phyloP scores from a whole-genome alignment of 2,329 filamentous ascomycete genomes.

The Cladosporium phlei region DNA sequence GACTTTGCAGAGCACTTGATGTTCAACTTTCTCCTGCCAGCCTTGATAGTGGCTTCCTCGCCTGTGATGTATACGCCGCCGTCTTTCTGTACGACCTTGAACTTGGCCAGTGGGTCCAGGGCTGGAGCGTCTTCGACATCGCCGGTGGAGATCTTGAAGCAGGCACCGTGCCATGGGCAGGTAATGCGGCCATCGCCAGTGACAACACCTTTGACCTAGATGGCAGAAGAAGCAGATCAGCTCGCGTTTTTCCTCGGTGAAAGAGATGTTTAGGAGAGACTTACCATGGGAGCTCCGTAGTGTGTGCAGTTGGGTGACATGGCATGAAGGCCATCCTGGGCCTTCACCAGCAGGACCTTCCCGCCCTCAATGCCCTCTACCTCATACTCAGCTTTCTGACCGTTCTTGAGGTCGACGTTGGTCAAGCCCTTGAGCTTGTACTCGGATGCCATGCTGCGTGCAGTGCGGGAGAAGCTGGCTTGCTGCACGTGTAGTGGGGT shows the following conservation, averaged over 20 bases:
- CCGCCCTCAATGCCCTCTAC: slow-evolving; percentile 82
- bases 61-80: slow-evolving; percentile 80
- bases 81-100: slow-evolving; percentile 74
- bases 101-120: slow-evolving; percentile 77
- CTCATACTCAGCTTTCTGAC: slow-evolving; percentile 83
- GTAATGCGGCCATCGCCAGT: slow-evolving; percentile 77
- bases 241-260: too few relatives aligned
- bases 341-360: slow-evolving; percentile 82
- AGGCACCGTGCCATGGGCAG: slow-evolving; percentile 97
- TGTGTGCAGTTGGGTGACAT: slow-evolving; percentile 80
- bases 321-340: slow-evolving; percentile 70
- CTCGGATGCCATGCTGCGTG: slow-evolving; percentile 41
- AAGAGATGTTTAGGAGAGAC: slow-evolving; percentile 43
- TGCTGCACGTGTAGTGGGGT: not conserved
- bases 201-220: slow-evolving; percentile 64
- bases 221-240: not conserved
- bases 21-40: slow-evolving; percentile 67
- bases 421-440: slow-evolving; percentile 68
- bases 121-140: slow-evolving; percentile 95
- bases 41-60: slow-evolving; percentile 72
- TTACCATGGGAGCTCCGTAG: slow-evolving; percentile 80
- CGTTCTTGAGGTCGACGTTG: slow-evolving; percentile 68
- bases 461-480: slow-evolving; percentile 19
- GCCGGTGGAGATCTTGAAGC: slow-evolving; percentile 83
- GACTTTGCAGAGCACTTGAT: slow-evolving; percentile 62